These are phyloP conservation scores for Ganoderma boninense DNA, from an alignment of 1,284 basidiomycete species.

Conservation along the genomic window DNA sequence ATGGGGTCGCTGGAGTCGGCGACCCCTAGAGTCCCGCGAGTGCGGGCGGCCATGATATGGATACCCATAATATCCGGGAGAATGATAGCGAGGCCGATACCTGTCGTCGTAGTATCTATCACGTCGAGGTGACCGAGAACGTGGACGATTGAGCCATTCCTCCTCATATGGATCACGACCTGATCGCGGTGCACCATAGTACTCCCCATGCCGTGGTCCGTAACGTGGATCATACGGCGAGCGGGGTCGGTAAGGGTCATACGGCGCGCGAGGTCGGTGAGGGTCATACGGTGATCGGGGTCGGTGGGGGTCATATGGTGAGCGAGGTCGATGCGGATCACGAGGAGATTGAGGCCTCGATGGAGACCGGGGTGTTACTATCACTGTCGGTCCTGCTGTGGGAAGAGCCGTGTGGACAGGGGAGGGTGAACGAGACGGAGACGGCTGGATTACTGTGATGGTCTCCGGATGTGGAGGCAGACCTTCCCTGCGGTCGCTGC, in stretches of 20 bases:
- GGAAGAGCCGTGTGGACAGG: not conserved
- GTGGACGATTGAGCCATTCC: not conserved
- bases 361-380: not conserved
- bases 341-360: conserved; percentile 18
- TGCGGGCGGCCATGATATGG: not conserved
- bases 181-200: not conserved
- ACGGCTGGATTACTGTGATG: not conserved
- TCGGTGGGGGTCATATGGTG: conserved; percentile 19
- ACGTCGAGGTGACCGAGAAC: not conserved
- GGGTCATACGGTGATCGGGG: conserved; percentile 18
- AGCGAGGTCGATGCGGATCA: not conserved
- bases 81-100: not conserved
- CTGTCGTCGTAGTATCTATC: not conserved
- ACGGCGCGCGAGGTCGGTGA: not conserved
- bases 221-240: conserved; percentile 9
- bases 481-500: not conserved
- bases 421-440: not conserved
- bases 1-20: not conserved
- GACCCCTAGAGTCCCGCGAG: not conserved
- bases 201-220: not conserved
- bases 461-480: not conserved
- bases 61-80: not conserved
- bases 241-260: conserved; percentile 21
- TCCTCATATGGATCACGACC: not conserved
- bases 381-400: not conserved